phyloP scores from a whole-genome alignment of 2,329 filamentous ascomycete genomes.

The Fusarium tanahbumbuense region DNA sequence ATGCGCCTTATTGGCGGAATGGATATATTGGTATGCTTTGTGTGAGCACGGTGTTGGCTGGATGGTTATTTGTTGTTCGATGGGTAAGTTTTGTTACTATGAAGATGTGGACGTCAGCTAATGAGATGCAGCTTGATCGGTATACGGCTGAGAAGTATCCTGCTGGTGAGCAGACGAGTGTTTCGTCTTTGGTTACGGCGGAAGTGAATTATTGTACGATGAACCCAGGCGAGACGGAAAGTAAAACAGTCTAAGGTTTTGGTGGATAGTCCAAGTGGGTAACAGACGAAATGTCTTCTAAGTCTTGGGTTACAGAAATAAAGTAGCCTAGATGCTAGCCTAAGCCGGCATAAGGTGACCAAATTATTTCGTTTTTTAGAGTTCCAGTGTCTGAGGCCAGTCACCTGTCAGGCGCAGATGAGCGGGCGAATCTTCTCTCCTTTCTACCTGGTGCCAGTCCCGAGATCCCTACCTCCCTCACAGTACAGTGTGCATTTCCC shows the following conservation, averaged over 20 bases:
- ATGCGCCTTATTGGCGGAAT: conserved; percentile 56
- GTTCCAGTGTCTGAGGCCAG: no score
- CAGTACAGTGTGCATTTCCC: accelerated
- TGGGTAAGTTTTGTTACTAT: not conserved
- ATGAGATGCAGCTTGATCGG: conserved; percentile 5
- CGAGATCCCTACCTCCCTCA: no score
- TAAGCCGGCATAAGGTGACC: no score
- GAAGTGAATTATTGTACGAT: not conserved
- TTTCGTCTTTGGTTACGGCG: not conserved
- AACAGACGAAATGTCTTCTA: no score
- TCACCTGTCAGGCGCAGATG: no score
- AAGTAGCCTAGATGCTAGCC: no score
- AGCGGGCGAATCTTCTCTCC: no score
- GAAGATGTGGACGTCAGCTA: not conserved
- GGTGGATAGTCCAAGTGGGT: no score
- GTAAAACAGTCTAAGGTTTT: not conserved
- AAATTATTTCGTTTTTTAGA: no score
- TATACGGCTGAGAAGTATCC: conserved; percentile 22
- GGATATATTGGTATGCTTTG: conserved; percentile 46
- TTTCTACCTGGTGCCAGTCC: no score
- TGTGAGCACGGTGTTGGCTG: conserved; percentile 1
- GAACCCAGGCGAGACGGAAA: not conserved
- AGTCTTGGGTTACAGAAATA: no score
- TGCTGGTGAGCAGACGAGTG: not conserved
- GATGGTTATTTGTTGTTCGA: conserved; percentile 33